phyloP scores from a whole-genome alignment of 805 yeast genomes.

The Clavispora asparagi region DNA sequence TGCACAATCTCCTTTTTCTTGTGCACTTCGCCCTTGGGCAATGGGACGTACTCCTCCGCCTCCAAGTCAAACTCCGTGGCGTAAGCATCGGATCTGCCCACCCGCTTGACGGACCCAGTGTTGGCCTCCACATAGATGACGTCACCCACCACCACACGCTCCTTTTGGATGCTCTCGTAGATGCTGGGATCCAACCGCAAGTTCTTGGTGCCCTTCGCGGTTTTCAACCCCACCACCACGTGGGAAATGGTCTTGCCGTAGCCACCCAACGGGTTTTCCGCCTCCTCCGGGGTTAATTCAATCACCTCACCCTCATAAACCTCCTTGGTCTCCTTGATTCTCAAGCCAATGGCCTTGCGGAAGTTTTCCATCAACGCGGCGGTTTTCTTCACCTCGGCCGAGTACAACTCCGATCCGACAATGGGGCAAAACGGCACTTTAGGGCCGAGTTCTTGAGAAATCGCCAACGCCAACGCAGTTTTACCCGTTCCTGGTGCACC shows the following conservation, averaged over 20 bases:
- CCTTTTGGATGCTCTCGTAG: constrained; percentile 92
- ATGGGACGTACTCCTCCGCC: constrained; percentile 97
- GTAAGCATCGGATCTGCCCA: constrained; percentile 97
- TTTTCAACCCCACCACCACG: constrained; percentile 88
- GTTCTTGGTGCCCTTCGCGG: constrained; percentile 87
- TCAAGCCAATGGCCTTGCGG: constrained; percentile 91
- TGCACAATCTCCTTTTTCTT: constrained; percentile 97
- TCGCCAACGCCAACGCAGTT: constrained; percentile 93
- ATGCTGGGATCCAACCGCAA: constrained; percentile 87
- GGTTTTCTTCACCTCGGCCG: constrained; percentile 96
- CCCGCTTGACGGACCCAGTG: constrained; percentile 95
- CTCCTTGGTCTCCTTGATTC: constrained; percentile 95
- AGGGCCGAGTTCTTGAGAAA: constrained; percentile 93
- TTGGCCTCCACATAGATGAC: constrained; percentile 96
- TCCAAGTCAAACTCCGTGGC: constrained; percentile 98
- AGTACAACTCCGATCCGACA: constrained; percentile 89
- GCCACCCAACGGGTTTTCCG: constrained; percentile 95
- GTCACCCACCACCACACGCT: constrained; percentile 91
- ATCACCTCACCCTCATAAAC: constrained; percentile 98
- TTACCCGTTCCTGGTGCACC: constrained; percentile 99
- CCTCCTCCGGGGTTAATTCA: constrained; percentile 91
- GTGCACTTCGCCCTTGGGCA: constrained; percentile 98
- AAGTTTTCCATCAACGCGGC: constrained; percentile 95
- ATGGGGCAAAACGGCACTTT: constrained; percentile 97
- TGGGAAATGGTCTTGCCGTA: constrained; percentile 95